Conservation (phyloP, 1,284 basidiomycete species). For the Leccinum solheimii region DNA sequence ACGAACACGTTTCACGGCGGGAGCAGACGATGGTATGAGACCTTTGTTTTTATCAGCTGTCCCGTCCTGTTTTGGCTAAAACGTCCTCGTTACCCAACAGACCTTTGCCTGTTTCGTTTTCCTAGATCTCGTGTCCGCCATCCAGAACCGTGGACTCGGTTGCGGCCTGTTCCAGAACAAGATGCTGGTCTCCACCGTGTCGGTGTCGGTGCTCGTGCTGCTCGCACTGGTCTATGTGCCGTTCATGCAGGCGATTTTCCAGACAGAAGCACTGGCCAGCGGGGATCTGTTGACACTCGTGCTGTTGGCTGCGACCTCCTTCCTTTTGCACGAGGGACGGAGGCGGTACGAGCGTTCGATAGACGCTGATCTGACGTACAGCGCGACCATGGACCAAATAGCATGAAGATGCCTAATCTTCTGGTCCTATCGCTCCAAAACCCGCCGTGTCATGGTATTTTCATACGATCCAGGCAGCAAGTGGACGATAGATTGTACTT, state of each 20-base stretch:
- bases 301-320: conserved; percentile 67
- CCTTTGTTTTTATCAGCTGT: background rate
- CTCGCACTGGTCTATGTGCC: conserved; percentile 89
- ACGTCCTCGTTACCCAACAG: conserved; percentile 31
- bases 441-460: background rate
- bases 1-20: conserved; percentile 77
- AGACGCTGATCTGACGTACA: conserved; percentile 40
- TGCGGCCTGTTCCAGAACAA: conserved; percentile 79
- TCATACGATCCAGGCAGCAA: background rate
- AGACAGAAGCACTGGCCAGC: conserved; percentile 77
- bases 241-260: conserved; percentile 89
- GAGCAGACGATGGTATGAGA: conserved; percentile 90
- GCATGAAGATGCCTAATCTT: conserved; percentile 34
- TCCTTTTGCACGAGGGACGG: conserved; percentile 78
- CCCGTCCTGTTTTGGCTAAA: background rate
- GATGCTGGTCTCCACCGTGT: conserved; percentile 89
- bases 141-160: conserved; percentile 90
- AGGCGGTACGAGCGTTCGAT: conserved; percentile 72
- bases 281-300: conserved; percentile 76
- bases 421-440: background rate
- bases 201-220: conserved; percentile 81
- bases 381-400: conserved; percentile 42
- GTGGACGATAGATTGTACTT: conserved; percentile 11
- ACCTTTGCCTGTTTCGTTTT: conserved; percentile 98
- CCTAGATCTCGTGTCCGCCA: conserved; percentile 91